Percentiles rank a stretch among this genome's conserved stretches.
Conservation (phyloP, 2,329 filamentous ascomycete species). For the Penicillium sp. region DNA sequence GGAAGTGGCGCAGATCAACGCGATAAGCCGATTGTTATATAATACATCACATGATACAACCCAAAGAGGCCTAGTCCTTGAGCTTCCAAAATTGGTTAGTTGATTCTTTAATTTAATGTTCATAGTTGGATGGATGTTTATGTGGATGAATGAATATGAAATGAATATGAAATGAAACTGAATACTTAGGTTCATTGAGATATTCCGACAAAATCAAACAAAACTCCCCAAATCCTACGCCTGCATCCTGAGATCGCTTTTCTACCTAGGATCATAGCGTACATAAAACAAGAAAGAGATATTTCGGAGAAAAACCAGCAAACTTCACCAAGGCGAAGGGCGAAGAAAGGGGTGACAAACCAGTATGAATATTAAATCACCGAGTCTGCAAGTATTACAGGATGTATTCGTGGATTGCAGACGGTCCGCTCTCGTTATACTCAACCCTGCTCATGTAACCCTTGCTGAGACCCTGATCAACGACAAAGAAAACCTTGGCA, state of each 20-base stretch:
- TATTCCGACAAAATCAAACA: slow-evolving; percentile 9
- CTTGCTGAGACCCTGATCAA: slow-evolving; percentile 65
- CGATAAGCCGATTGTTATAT: slow-evolving; percentile 1
- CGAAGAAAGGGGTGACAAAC: neutral
- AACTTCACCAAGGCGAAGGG: slow-evolving; percentile 9
- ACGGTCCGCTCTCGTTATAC: slow-evolving; percentile 66
- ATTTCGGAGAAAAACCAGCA: slow-evolving; percentile 4
- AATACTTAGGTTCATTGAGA: neutral
- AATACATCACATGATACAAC: neutral
- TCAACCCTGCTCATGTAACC: slow-evolving; percentile 67
- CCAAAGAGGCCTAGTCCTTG: too few relatives aligned
- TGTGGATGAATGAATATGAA: neutral
- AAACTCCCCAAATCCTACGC: slow-evolving; percentile 27
- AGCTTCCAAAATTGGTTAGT: neutral
- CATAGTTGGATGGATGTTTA: neutral
- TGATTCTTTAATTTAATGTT: neutral
- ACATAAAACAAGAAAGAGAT: slow-evolving; percentile 23
- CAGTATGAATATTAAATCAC: neutral
- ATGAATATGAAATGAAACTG: neutral
- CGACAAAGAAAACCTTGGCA: slow-evolving; percentile 69
- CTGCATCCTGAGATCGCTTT: slow-evolving; percentile 25
- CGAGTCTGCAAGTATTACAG: slow-evolving; percentile 28
- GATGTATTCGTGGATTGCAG: slow-evolving; percentile 59
- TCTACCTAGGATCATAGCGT: slow-evolving; percentile 22
- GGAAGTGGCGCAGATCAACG: neutral